Evolutionary conservation across 169 alveolate genomes (phyloP), one percentile per base, ranked within the genome.

Genomic region (Cryptosporidium tyzzeri): DNA sequence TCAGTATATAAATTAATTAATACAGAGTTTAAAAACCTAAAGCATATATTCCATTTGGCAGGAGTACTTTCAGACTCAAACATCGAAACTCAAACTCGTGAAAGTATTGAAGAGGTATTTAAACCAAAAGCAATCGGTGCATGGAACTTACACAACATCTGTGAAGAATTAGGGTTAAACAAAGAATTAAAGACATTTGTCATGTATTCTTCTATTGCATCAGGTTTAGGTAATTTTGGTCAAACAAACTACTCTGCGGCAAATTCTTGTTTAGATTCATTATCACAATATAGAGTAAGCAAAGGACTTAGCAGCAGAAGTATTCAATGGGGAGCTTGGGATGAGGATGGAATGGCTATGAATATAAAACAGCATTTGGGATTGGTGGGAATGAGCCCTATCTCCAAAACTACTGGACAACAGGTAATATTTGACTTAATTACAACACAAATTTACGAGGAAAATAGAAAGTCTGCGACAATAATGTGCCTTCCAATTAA

Each of bases 321-420:
- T 33, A 39, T 80, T 23, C 89, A 80, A 18, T 80, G 89, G 89
- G 89, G 89, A 1, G 80, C 89, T 18, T 80, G 89, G 89, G 14
- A 62, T 1, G 89, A 68, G 18, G 61, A 80, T 45, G 89, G 89
- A 37, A 80, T 80, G 89, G 89, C 75, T 80, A 62, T 26, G 68
- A 80, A 4, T 62, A 75, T 5, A 37, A 65, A 5, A 80, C 80
- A 41, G 4, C 65, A 59, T 44, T 10, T 29, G 89, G 75, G 9
- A 68, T 80, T 2, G 89, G 65, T 12, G 1, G 65, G 44, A 62
- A 8, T 59, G 16, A 61, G 69, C 7, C 80, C 89, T 18, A 37
- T 80, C 4, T 10, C 33, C 33, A 31, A 31, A 31, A 31, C 33
- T 31, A 31, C 33, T 31, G 33, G 33, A 1, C 33, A 31, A 31